Conservation (phyloP, 805 yeast genomes). For the Candida oleophila region DNA sequence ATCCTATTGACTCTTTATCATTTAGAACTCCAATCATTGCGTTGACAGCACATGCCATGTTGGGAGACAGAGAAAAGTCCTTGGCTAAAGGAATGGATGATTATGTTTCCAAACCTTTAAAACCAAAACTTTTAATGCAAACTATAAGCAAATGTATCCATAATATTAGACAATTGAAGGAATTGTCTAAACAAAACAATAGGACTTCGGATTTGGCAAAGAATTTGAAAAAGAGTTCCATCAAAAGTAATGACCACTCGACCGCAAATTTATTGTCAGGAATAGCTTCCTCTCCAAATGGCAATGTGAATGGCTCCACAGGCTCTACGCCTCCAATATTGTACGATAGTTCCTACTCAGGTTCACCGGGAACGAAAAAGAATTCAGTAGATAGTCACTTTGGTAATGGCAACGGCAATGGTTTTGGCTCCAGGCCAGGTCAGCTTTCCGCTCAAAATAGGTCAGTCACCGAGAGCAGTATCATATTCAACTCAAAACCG, state of each 20-base stretch:
- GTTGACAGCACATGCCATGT: conserved; percentile 90
- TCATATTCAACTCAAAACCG: conserved; percentile 12
- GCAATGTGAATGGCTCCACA: conserved; percentile 11
- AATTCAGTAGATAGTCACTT: conserved; percentile 28
- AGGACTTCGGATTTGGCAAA: conserved; percentile 47
- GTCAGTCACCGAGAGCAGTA: conserved; percentile 35
- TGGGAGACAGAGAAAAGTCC: conserved; percentile 87
- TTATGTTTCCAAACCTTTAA: conserved; percentile 82
- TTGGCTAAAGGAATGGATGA: conserved; percentile 92
- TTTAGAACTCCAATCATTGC: conserved; percentile 87
- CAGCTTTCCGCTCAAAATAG: conserved; percentile 27
- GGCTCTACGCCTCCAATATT: conserved; percentile 15
- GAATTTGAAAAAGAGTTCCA: conserved; percentile 37
- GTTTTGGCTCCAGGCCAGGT: conserved; percentile 23
- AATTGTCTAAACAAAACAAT: conserved; percentile 48
- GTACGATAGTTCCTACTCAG: conserved; percentile 13
- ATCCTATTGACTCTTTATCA: conserved; percentile 66
- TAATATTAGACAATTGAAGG: conserved; percentile 61
- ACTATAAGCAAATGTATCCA: conserved; percentile 84
- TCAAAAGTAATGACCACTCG: conserved; percentile 20
- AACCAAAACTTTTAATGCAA: conserved; percentile 78
- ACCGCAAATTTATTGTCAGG: conserved; percentile 11
- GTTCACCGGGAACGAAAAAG: conserved; percentile 24
- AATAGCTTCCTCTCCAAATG: conserved; percentile 16
- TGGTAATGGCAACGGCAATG: conserved; percentile 2